These are phyloP conservation scores for Sporisorium reilianum DNA, from an alignment of 1,284 basidiomycete species.

Conservation along the genomic window DNA sequence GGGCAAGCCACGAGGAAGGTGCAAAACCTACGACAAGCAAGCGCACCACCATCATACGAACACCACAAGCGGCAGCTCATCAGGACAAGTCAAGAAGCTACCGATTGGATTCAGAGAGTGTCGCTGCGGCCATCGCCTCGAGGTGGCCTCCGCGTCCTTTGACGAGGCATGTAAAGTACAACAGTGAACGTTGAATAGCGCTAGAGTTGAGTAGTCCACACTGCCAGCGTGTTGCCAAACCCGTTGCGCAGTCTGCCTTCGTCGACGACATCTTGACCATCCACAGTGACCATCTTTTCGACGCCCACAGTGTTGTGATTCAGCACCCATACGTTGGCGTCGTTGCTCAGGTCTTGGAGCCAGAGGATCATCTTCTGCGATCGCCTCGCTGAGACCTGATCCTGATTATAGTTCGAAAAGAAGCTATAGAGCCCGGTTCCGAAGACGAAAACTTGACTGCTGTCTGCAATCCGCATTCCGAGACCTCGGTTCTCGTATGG, in stretches of 20 bases:
- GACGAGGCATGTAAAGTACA: no score
- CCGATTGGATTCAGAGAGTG: no score
- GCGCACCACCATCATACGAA: no score
- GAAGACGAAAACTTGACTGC: conserved; percentile 42
- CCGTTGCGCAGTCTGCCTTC: conserved; percentile 52
- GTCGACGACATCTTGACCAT: conserved; percentile 34
- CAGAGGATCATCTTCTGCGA: conserved; percentile 57
- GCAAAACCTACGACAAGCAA: no score
- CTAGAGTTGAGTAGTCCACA: conserved; percentile 22
- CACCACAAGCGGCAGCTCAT: no score
- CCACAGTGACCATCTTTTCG: conserved; percentile 48
- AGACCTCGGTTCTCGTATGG: conserved; percentile 56
- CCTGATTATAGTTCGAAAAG: conserved; percentile 59
- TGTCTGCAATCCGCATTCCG: conserved; percentile 51
- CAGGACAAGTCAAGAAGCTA: no score
- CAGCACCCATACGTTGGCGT: conserved; percentile 47
- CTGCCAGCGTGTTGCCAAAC: conserved; percentile 53
- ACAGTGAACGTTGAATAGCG: neutral
- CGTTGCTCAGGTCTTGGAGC: conserved; percentile 28
- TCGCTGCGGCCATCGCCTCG: no score
- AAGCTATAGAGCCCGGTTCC: conserved; percentile 61
- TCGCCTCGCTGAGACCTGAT: conserved; percentile 30
- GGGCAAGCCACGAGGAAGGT: no score
- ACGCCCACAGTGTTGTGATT: conserved; percentile 57
- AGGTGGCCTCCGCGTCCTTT: no score